Percentiles rank a stretch among this genome's conserved stretches.
These are phyloP conservation scores for Centaurea solstitialis DNA, from an alignment of 129 eudicot species.

Conservation along the genomic window DNA sequence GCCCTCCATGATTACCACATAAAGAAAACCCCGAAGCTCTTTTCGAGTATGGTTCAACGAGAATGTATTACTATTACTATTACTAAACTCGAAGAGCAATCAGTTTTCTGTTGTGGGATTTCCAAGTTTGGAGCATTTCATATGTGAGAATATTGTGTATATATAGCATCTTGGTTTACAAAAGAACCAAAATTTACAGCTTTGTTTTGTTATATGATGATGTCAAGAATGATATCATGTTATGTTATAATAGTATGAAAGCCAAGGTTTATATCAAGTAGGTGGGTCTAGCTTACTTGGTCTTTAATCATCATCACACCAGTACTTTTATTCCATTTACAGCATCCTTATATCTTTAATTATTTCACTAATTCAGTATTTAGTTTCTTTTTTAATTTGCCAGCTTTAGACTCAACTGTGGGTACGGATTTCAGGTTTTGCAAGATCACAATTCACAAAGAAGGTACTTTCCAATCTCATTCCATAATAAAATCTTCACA, in stretches of 20 bases:
- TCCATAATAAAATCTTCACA: slow-evolving; percentile 27
- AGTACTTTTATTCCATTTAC: slow-evolving; percentile 31
- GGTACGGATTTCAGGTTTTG: slow-evolving; percentile 32
- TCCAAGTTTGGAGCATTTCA: not conserved
- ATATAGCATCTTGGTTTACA: slow-evolving; percentile 27
- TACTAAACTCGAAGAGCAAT: not conserved
- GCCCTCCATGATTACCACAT: slow-evolving; percentile 45
- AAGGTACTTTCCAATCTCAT: slow-evolving; percentile 22
- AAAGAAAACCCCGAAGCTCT: slow-evolving; percentile 3
- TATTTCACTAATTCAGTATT: slow-evolving; percentile 13
- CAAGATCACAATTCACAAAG: slow-evolving; percentile 24
- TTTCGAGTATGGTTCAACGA: slow-evolving; percentile 6
- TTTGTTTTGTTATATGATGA: slow-evolving; percentile 39
- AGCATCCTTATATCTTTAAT: slow-evolving; percentile 21
- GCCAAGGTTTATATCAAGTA: slow-evolving; percentile 34
- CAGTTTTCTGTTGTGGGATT: not conserved
- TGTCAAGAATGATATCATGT: slow-evolving; percentile 40
- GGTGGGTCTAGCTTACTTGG: slow-evolving; percentile 31
- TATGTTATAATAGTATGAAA: slow-evolving; percentile 27
- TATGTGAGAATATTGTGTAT: slow-evolving; percentile 21
- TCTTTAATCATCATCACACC: slow-evolving; percentile 33
- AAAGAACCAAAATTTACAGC: not conserved
- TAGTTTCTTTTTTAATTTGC: not conserved
- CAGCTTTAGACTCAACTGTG: slow-evolving; percentile 32
- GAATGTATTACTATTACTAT: not conserved